A percentile compares a stretch with the other conserved stretches of the same genome.
Conservation (phyloP, 495 filamentous ascomycete species). For the Aspergillus kassunensis region DNA sequence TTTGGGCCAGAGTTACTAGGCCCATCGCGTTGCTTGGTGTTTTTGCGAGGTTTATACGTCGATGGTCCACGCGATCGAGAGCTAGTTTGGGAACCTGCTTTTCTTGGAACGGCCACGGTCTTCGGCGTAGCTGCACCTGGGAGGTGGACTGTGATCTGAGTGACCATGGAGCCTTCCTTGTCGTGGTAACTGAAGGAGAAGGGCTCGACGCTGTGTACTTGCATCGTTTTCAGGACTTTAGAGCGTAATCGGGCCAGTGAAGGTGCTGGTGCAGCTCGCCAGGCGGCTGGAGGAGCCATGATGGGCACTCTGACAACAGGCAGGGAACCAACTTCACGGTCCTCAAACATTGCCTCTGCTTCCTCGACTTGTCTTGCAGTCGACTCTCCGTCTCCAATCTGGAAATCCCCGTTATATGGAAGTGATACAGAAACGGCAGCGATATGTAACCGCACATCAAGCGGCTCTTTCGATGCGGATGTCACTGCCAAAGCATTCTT, state of each 20-base stretch:
- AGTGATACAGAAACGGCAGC: conserved; percentile 56
- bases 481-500: conserved; percentile 52
- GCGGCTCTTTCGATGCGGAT: conserved; percentile 56
- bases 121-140: conserved; percentile 34
- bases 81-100: conserved; percentile 17
- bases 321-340: conserved; percentile 74
- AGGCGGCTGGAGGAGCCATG: conserved; percentile 51
- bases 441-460: conserved; percentile 51
- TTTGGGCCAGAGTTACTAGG: conserved; percentile 22
- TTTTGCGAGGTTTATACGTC: conserved; percentile 34
- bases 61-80: conserved; percentile 28
- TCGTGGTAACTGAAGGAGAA: conserved; percentile 33
- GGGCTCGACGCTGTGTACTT: conserved; percentile 38
- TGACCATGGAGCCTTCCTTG: conserved; percentile 33
- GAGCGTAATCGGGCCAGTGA: conserved; percentile 29
- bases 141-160: conserved; percentile 30
- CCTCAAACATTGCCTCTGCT: conserved; percentile 77
- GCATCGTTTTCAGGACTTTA: conserved; percentile 35
- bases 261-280: conserved; percentile 42
- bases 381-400: conserved; percentile 35
- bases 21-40: conserved; percentile 31
- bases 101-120: conserved; percentile 29
- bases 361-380: conserved; percentile 64
- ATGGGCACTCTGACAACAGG: conserved; percentile 65
- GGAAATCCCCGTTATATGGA: conserved; percentile 35